Conservation (phyloP, 169 alveolate species). For the Eimeria sp. region DNA sequence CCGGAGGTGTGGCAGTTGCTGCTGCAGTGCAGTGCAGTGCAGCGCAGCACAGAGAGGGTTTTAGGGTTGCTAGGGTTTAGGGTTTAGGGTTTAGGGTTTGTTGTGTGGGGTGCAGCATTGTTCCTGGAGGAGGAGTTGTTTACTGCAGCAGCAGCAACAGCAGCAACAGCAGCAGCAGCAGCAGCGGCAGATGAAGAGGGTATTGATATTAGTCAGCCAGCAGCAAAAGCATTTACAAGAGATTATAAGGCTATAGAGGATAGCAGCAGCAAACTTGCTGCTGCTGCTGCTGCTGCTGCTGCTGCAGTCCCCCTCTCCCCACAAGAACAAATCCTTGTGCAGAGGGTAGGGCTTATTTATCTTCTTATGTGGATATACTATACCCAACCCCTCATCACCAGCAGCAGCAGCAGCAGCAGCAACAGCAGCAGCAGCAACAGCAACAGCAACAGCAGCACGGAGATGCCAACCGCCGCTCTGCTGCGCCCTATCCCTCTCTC, state of each 20-base stretch:
- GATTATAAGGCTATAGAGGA: background rate
- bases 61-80: background rate
- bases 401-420: constrained; percentile 21
- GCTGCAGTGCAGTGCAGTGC: background rate
- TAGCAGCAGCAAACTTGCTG: background rate
- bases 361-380: constrained; percentile 22
- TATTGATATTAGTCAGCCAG: background rate
- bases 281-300: constrained; percentile 54
- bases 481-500: constrained; percentile 26
- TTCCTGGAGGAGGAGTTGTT: background rate
- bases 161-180: background rate
- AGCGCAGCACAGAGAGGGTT: background rate
- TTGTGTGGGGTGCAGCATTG: background rate
- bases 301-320: background rate
- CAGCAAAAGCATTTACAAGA: constrained; percentile 2
- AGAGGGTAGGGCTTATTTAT: constrained; percentile 2
- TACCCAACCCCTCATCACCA: constrained; percentile 12
- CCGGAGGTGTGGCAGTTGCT: background rate
- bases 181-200: background rate
- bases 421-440: constrained; percentile 13
- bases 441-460: constrained; percentile 15
- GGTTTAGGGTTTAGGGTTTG: constrained; percentile 32
- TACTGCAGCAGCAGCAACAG: background rate
- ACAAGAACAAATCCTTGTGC: background rate
- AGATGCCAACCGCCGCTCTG: background rate